A percentile compares a stretch with the other conserved stretches of the same genome.
phyloP scores from a whole-genome alignment of 345 rosid genomes.

The Carallia brachiata region DNA sequence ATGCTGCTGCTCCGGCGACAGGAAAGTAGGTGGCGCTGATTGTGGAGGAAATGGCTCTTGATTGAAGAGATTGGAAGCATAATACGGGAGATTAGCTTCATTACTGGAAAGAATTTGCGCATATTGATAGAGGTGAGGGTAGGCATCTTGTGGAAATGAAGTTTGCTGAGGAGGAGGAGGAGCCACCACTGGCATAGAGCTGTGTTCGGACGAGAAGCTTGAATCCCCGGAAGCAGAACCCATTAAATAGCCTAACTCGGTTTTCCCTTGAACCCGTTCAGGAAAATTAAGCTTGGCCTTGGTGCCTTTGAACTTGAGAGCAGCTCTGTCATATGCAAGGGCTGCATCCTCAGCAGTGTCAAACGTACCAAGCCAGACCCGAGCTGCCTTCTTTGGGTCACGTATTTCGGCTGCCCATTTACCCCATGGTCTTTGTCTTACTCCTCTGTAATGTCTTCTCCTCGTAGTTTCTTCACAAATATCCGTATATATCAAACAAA shows the following conservation, averaged over 20 bases:
- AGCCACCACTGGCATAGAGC: slow-evolving; percentile 9
- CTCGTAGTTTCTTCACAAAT: slow-evolving; percentile 51
- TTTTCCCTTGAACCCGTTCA: slow-evolving; percentile 58
- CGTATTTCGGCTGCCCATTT: slow-evolving; percentile 36
- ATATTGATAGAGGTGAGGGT: slow-evolving; percentile 68
- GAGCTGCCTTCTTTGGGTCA: slow-evolving; percentile 31
- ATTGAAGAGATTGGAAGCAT: slow-evolving; percentile 54
- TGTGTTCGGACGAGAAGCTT: slow-evolving; percentile 10
- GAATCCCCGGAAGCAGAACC: slow-evolving; percentile 12
- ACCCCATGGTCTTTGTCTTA: slow-evolving; percentile 34
- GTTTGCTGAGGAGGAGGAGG: slow-evolving; percentile 16
- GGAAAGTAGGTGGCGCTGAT: slow-evolving; percentile 27
- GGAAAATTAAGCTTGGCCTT: slow-evolving; percentile 96
- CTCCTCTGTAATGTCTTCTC: slow-evolving; percentile 67
- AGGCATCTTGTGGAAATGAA: slow-evolving; percentile 31
- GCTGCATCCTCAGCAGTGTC: slow-evolving; percentile 37
- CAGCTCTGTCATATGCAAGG: slow-evolving; percentile 66
- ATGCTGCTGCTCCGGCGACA: slow-evolving; percentile 18
- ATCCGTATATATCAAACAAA: not conserved
- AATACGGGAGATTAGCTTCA: slow-evolving; percentile 56
- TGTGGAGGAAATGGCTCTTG: slow-evolving; percentile 34
- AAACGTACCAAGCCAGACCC: slow-evolving; percentile 34
- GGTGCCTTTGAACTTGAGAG: slow-evolving; percentile 87
- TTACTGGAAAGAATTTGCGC: slow-evolving; percentile 73
- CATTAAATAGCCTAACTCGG: slow-evolving; percentile 24